Base-by-base conservation (phyloP, 176 grass and related monocot species). In the Carex pumila region DNA sequence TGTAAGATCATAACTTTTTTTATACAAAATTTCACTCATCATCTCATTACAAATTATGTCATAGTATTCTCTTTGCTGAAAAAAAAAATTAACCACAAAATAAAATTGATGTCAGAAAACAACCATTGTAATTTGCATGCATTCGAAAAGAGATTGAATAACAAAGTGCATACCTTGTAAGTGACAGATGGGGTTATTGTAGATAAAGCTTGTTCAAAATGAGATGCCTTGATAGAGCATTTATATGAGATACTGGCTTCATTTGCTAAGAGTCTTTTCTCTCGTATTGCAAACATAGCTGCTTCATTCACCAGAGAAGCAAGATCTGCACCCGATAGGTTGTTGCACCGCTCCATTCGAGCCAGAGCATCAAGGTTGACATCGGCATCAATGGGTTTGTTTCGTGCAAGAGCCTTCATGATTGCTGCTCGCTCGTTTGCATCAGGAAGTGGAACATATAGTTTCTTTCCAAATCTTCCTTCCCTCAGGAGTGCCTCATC, bases 401-500 rank as follows among this genome's bases (percentile, higher is more conserved):
- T 93, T 19, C 73, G 81, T 36, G 90, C 87, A 50, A 83, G 95
- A 36, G 95, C 74, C 68, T 88, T 91, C 88, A 97, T 74, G 88
- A 97, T 97, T 7, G 86, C 85, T 79, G 59, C 78, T 6, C 89
- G 86, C 32, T 97, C 90, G 5, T 88, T 29, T 12, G 84, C 87
- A 90, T 57, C 70, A 56, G 92, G 95, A 71, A 97, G 82, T 71
- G 90, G 90, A 37, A 97, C 90, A 90, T 90, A 97, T 17, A 90
- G 79, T 79, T 91, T 89, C 59, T 89, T 92, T 14, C 92, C 90
- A 62, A 94, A 91, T 85, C 95, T 91, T 50, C 95, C 95, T 65
- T 90, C 90, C 29, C 90, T 72, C 59, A 94, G 61, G 17, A 91
- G 83, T 79, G 95, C 92, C 25, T 90, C 90, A 82, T 97, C 95